Evolutionary conservation across 2,329 filamentous ascomycete species (phyloP), one percentile per base, ranked within the genome.

Genomic region (Rutstroemia sp.): DNA sequence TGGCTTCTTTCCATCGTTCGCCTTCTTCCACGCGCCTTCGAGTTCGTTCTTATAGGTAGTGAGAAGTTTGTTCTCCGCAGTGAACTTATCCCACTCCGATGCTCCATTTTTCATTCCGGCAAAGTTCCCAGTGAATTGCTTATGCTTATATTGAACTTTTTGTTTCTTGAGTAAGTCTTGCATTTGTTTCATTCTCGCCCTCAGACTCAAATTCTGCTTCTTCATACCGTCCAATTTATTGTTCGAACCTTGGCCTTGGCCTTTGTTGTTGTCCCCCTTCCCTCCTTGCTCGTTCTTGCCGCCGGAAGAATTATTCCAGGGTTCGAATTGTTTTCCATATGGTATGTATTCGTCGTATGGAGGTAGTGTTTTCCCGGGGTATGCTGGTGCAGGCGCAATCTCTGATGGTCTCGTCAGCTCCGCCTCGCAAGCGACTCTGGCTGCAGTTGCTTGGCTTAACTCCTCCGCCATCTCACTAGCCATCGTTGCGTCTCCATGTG

Each of bases 361-460:
- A 7, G 47, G 53, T 23, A 56, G 16, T 12, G 14, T 37, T n/a
- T 44, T 51, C 10, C 54, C 57, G 27, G 54, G 54, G 10, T 37
- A 54, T 48, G 58, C 50, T 48, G 53, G 50, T n/a, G 52, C 39
- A 8, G 58, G 38, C 17, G 56, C 44, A 27, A 49, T 57, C 27
- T 56, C 54, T 30, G 48, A 52, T 23, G 46, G 23, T 25, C 50
- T 27, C 39, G 38, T 46, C 5, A 57, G 30, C 41, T 57, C 44
- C 0, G 51, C 55, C 8, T 57, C 50, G 10, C 46, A 51, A n/a
- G 56, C 51, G 16, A 54, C 41, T 14, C 34, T 38, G 30, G 45
- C 30, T 23, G 25, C 48, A 34, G 48, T 42, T 9, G 54, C 48
- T 16, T 17, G 41, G 10, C 30, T 25, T 4, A 47, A 41, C 17